A percentile compares a stretch with the other conserved stretches of the same genome.
These are phyloP conservation scores for Porphyrellus cyaneotinctus DNA, from an alignment of 768 basidiomycete genomes.

Conservation along the genomic window DNA sequence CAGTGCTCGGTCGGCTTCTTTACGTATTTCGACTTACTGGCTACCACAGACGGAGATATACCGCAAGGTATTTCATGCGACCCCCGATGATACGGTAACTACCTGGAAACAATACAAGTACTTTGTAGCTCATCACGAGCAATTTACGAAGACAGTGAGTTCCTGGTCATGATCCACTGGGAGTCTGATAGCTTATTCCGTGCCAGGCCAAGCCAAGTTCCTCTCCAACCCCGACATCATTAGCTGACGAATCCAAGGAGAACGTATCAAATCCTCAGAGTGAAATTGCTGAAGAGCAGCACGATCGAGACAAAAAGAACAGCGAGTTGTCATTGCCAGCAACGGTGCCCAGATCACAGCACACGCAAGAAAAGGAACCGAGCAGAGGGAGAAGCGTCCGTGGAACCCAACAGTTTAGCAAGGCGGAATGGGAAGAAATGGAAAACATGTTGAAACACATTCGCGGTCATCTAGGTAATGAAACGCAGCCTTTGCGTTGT, in stretches of 20 bases:
- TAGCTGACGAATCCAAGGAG: constrained; percentile 48
- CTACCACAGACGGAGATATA: constrained; percentile 81
- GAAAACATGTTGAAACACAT: constrained; percentile 72
- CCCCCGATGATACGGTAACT: constrained; percentile 88
- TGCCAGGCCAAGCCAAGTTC: constrained; percentile 41
- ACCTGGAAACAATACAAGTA: constrained; percentile 97
- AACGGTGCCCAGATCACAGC: constrained; percentile 17
- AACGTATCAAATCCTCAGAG: constrained; percentile 10
- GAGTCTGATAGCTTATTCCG: constrained; percentile 2
- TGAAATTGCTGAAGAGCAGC: constrained; percentile 18
- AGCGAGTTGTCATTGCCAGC: constrained; percentile 18
- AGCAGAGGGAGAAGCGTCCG: constrained; percentile 37
- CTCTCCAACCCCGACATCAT: constrained; percentile 45
- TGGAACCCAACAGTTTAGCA: constrained; percentile 69
- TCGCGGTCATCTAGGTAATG: constrained; percentile 82
- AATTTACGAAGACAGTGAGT: constrained; percentile 64
- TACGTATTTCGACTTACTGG: not conserved
- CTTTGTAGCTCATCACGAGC: constrained; percentile 72
- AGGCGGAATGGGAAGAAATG: constrained; percentile 87
- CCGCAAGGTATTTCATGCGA: constrained; percentile 89
- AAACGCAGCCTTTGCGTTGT: not conserved
- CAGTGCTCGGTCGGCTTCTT: constrained; percentile 26
- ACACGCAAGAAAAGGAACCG: constrained; percentile 36
- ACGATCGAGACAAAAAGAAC: constrained; percentile 16
- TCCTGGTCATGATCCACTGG: not conserved